Evolutionary conservation across 441 rosid species (phyloP).

Genomic region (Populus tomentosa): DNA sequence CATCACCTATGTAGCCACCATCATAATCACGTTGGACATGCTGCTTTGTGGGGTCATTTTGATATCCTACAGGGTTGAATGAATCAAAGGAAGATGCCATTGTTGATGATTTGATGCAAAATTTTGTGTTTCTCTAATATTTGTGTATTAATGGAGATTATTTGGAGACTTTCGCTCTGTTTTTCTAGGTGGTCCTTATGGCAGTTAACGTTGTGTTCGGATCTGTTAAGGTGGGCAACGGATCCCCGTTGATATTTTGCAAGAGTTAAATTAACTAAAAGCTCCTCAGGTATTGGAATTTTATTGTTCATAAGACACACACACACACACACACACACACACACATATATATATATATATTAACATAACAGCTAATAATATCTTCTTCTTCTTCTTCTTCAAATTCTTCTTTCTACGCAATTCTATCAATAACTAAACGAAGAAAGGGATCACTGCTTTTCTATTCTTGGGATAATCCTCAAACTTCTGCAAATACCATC

Average conservation of each 20-base stretch:
- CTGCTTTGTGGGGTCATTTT: background rate
- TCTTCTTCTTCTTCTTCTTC: background rate
- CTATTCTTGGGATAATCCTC: slow-evolving; percentile 60
- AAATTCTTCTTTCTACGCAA: background rate
- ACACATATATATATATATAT: too few relatives aligned
- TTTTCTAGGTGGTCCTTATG: background rate
- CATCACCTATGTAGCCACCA: slow-evolving; percentile 27
- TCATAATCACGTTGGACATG: slow-evolving; percentile 26
- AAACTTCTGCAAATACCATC: slow-evolving; percentile 41
- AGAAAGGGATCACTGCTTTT: slow-evolving; percentile 63
- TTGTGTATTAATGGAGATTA: background rate
- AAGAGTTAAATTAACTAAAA: background rate
- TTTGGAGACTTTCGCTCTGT: background rate
- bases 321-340: too few relatives aligned
- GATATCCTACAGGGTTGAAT: slow-evolving; percentile 18
- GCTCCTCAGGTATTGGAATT: background rate
- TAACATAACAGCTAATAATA: background rate
- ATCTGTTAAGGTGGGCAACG: background rate
- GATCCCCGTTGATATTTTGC: background rate
- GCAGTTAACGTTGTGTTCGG: background rate
- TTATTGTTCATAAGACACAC: too few relatives aligned
- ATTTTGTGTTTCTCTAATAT: background rate
- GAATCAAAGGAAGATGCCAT: slow-evolving; percentile 45
- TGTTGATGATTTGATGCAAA: background rate
- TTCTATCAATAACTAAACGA: background rate